Evolutionary conservation across 2,329 filamentous ascomycete genomes (phyloP).

Genomic region (Sclerotinia borealis): DNA sequence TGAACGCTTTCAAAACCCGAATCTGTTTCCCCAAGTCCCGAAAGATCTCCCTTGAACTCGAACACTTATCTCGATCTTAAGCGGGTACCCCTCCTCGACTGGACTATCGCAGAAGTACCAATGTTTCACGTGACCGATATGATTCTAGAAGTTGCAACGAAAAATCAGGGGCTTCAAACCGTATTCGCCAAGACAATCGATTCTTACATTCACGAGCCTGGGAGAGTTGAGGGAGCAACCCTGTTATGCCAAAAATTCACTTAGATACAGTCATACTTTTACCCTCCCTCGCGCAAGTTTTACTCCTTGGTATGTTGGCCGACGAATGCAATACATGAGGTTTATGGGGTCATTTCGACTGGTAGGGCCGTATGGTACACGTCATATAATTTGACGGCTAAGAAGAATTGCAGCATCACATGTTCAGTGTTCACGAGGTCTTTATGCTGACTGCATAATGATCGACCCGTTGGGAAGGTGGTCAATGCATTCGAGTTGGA

Average conservation of each 20-base stretch:
- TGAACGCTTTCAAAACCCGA: conserved; percentile 71
- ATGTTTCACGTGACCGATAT: not conserved
- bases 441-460: conserved; percentile 11
- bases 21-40: conserved; percentile 80
- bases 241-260: not conserved
- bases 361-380: not conserved
- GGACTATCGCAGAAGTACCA: not conserved
- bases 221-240: not conserved
- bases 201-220: not conserved
- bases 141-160: not conserved
- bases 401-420: conserved; percentile 10
- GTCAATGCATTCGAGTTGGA: conserved; percentile 15
- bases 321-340: not conserved
- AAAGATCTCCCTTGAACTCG: conserved; percentile 44
- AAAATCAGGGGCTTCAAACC: not conserved
- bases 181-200: not conserved
- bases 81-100: not conserved
- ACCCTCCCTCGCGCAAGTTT: not conserved
- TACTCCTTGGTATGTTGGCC: not conserved
- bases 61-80: not conserved
- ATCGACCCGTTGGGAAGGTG: conserved; percentile 12
- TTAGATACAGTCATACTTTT: not conserved
- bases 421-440: conserved; percentile 15
- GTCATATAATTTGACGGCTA: conserved; percentile 6
- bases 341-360: not conserved